phyloP scores from a whole-genome alignment of 1,284 basidiomycete species.

The Ganoderma resinaceum region DNA sequence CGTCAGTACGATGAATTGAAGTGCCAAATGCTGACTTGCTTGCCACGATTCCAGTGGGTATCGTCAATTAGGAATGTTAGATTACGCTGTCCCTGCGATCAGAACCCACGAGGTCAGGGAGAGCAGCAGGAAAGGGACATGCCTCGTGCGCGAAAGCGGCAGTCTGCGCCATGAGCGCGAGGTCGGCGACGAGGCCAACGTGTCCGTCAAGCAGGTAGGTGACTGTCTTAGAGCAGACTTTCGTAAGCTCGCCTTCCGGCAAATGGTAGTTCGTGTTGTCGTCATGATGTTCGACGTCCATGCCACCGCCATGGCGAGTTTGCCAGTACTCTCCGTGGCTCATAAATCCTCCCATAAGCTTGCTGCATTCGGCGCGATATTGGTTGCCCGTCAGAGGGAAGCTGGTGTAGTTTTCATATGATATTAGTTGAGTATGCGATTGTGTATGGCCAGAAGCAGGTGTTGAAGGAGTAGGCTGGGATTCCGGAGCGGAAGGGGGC shows the following conservation, averaged over 20 bases:
- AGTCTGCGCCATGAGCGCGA: conserved; percentile 69
- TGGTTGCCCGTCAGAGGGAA: conserved; percentile 63
- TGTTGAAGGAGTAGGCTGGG: not conserved
- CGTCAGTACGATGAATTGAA: not conserved
- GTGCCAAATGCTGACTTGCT: conserved; percentile 46
- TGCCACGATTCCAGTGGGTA: conserved; percentile 72
- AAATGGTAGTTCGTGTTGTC: conserved; percentile 42
- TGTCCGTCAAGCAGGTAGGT: conserved; percentile 75
- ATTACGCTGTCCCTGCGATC: conserved; percentile 35
- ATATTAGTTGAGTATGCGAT: conserved; percentile 45
- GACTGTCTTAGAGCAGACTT: conserved; percentile 63
- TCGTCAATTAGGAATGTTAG: conserved; percentile 47
- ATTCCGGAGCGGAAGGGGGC: conserved; percentile 4
- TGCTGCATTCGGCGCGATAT: conserved; percentile 63
- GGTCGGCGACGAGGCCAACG: conserved; percentile 66
- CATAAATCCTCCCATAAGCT: conserved; percentile 55
- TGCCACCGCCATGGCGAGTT: conserved; percentile 36
- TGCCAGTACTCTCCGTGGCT: conserved; percentile 65
- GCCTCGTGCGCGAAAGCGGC: conserved; percentile 73
- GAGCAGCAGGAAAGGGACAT: conserved; percentile 19
- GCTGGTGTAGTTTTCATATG: conserved; percentile 64
- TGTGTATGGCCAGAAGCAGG: not conserved
- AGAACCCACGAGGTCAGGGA: conserved; percentile 18
- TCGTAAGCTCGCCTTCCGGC: conserved; percentile 41
- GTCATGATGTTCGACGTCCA: conserved; percentile 59